phyloP scores from a whole-genome alignment of 352 stramenopile genomes.

The Blastocystis sp. region DNA sequence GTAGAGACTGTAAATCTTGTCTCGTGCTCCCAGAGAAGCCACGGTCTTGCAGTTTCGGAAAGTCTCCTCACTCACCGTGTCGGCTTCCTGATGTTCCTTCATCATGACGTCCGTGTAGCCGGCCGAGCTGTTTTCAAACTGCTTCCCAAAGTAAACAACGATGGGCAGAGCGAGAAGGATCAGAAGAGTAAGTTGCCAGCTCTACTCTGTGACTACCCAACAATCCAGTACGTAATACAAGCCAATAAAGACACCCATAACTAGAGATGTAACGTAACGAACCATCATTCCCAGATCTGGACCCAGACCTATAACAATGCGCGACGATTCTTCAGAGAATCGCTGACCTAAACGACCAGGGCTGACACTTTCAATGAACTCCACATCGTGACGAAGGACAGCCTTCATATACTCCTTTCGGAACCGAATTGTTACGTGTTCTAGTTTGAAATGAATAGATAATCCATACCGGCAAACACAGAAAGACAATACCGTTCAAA shows the following conservation, averaged over 20 bases:
- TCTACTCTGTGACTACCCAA: neutral
- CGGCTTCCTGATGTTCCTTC: slow-evolving; percentile 61
- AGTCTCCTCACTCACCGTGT: slow-evolving; percentile 67
- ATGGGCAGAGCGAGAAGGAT: slow-evolving; percentile 14
- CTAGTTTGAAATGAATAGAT: neutral
- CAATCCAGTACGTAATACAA: neutral
- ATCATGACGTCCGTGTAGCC: neutral
- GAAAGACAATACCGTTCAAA: slow-evolving; percentile 3
- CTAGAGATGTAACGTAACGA: neutral
- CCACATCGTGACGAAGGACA: slow-evolving; percentile 24
- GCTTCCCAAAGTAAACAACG: slow-evolving; percentile 8
- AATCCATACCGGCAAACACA: neutral
- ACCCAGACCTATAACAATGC: slow-evolving; percentile 39
- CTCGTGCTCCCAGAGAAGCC: slow-evolving; percentile 69
- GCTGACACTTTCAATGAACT: slow-evolving; percentile 42
- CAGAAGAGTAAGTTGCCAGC: slow-evolving; percentile 18
- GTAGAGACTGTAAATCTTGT: slow-evolving; percentile 67
- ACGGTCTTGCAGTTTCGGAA: slow-evolving; percentile 70
- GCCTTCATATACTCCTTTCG: slow-evolving; percentile 9
- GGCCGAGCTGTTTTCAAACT: neutral
- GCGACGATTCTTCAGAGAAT: slow-evolving; percentile 36
- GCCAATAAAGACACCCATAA: slow-evolving; percentile 24
- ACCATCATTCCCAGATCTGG: slow-evolving; percentile 33
- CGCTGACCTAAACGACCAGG: slow-evolving; percentile 43
- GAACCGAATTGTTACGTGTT: slow-evolving; percentile 19